Percentiles rank a stretch among this genome's conserved stretches.
phyloP scores from a whole-genome alignment of 768 basidiomycete genomes.

The Rhodotorula diobovata region DNA sequence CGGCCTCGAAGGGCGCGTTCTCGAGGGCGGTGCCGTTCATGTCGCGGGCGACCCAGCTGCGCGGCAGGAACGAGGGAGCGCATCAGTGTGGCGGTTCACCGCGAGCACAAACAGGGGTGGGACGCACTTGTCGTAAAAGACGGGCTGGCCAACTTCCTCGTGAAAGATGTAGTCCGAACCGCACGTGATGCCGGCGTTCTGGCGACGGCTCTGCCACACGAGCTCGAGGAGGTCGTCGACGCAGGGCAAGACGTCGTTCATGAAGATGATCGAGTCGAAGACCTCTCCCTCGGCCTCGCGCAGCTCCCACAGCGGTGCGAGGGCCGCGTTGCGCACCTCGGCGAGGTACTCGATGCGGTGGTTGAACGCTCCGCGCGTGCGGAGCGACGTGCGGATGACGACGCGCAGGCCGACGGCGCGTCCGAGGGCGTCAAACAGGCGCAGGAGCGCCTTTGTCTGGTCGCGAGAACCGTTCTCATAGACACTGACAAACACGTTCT shows the following conservation, averaged over 20 bases:
- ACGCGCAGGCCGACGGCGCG: conserved; percentile 84
- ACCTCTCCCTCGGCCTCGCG: conserved; percentile 86
- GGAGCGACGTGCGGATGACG: conserved; percentile 84
- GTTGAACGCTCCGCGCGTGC: conserved; percentile 91
- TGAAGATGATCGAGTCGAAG: conserved; percentile 95
- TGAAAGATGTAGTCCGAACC: conserved; percentile 99
- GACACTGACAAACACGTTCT: conserved; percentile 96
- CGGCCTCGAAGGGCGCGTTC: conserved; percentile 90
- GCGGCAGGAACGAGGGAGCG: background rate
- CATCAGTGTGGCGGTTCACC: background rate
- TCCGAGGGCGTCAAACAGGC: conserved; percentile 90
- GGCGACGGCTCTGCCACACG: conserved; percentile 85
- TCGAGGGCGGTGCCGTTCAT: conserved; percentile 98
- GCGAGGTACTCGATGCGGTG: conserved; percentile 99
- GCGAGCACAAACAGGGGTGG: too few species aligned
- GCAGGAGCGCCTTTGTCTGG: conserved; percentile 93
- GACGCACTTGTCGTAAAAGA: conserved; percentile 64
- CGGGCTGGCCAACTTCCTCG: conserved; percentile 82
- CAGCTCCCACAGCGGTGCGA: conserved; percentile 89
- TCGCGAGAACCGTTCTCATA: conserved; percentile 99
- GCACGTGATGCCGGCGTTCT: conserved; percentile 97
- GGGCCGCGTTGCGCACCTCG: conserved; percentile 98
- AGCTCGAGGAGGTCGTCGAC: conserved; percentile 96
- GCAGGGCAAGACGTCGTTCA: conserved; percentile 99
- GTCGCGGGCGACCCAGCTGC: conserved; percentile 94